Percentiles rank a stretch among this genome's conserved stretches.
Evolutionary conservation across 345 rosid species (phyloP).

Genomic region (Orychophragmus violaceus): DNA sequence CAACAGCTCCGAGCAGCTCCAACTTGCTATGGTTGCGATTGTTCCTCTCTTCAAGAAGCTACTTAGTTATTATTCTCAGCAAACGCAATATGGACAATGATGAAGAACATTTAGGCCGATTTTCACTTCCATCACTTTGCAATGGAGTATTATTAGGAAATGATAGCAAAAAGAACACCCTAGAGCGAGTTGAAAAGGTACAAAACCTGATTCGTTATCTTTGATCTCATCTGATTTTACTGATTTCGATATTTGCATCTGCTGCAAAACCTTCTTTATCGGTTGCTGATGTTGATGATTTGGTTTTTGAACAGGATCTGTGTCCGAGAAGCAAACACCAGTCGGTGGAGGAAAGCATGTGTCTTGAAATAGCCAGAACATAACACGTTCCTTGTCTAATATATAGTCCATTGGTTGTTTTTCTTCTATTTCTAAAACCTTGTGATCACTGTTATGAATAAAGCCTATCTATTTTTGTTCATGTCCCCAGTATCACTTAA

Average conservation of each 20-base stretch:
- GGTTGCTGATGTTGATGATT: not conserved
- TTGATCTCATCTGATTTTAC: not conserved
- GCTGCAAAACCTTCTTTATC: not conserved
- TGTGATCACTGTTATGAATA: constrained; percentile 23
- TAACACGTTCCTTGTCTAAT: constrained; percentile 23
- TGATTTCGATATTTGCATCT: not conserved
- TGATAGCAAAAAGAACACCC: constrained; percentile 10
- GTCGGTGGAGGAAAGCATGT: not conserved
- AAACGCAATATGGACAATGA: constrained; percentile 63
- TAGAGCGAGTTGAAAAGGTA: constrained; percentile 26
- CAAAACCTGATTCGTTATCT: not conserved
- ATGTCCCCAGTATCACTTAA: not conserved
- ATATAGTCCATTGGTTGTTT: constrained; percentile 15
- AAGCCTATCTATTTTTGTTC: constrained; percentile 13
- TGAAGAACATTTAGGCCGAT: constrained; percentile 32
- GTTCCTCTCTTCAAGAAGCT: constrained; percentile 77
- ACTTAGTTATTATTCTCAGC: constrained; percentile 39
- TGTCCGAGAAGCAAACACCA: constrained; percentile 14
- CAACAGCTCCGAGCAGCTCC: constrained; percentile 92
- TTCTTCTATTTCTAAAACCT: constrained; percentile 10
- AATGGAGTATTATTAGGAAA: constrained; percentile 19
- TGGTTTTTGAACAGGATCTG: constrained; percentile 19
- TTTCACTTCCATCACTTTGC: constrained; percentile 25
- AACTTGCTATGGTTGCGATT: constrained; percentile 59
- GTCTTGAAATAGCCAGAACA: constrained; percentile 21